These are phyloP conservation scores for Sarcomyxa edulis DNA, from an alignment of 768 basidiomycete species.

Conservation along the genomic window DNA sequence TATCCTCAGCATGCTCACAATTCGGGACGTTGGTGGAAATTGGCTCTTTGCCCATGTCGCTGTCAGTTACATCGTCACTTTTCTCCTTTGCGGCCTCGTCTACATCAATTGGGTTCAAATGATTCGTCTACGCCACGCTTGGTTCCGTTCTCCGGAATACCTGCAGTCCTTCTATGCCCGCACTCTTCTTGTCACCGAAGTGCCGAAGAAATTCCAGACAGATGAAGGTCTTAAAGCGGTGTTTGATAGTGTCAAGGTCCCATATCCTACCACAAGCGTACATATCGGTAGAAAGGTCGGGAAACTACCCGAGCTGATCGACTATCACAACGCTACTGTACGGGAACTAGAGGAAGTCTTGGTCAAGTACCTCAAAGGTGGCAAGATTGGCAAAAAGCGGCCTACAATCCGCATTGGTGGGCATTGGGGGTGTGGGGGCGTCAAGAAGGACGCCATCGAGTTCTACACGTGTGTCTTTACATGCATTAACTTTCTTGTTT, in stretches of 20 bases:
- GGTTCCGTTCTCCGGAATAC: slow-evolving; percentile 91
- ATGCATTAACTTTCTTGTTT: not conserved
- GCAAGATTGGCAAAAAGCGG: slow-evolving; percentile 71
- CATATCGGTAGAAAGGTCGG: slow-evolving; percentile 88
- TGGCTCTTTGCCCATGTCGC: slow-evolving; percentile 82
- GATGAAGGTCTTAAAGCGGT: slow-evolving; percentile 81
- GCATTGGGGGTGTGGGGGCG: slow-evolving; percentile 76
- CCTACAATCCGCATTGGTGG: slow-evolving; percentile 81
- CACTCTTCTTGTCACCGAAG: slow-evolving; percentile 77
- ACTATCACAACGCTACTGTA: slow-evolving; percentile 93
- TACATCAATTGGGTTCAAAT: slow-evolving; percentile 75
- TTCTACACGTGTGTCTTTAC: slow-evolving; percentile 85
- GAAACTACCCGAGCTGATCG: slow-evolving; percentile 83
- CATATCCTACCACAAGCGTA: slow-evolving; percentile 88
- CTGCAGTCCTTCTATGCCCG: slow-evolving; percentile 89
- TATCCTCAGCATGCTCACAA: slow-evolving; percentile 75
- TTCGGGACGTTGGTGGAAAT: slow-evolving; percentile 71
- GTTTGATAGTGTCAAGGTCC: slow-evolving; percentile 70
- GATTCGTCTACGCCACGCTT: slow-evolving; percentile 72
- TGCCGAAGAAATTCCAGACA: slow-evolving; percentile 75
- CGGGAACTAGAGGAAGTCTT: slow-evolving; percentile 84
- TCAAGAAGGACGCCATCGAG: slow-evolving; percentile 88
- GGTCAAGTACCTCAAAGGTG: slow-evolving; percentile 85
- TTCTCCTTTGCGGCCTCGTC: slow-evolving; percentile 65
- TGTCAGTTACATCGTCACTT: slow-evolving; percentile 76